Evolutionary conservation across 306 rosid genomes (phyloP), one percentile per base, ranked within the genome.

Genomic region (Prinsepia uniflora): DNA sequence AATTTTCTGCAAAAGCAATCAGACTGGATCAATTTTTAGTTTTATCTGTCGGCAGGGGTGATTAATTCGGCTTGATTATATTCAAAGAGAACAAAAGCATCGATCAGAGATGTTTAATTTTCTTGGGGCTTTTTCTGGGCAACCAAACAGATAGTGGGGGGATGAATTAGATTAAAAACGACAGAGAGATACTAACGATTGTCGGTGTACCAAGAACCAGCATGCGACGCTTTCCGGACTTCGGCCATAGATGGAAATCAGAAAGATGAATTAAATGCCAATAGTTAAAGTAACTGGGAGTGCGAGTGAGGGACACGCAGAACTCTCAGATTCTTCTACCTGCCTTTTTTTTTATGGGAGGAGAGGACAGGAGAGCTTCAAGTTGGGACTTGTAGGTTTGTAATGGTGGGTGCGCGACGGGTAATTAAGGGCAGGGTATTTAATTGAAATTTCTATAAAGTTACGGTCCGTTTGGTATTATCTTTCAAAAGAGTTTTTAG

Each of bases 141-240:
- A 53, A 67, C 39, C 22, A 66, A 68, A 60, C 39, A 24, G 72
- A 41, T 4, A 57, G 9, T 30, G 18, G 14, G 36, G 36, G 24
- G 22, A 13, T 41, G 39, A 40, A 9, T 41, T 44, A 44, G 44
- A 9, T 47, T 7, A 6, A 15, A 30, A 1, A 30, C 3, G 56
- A 76, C 67, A 18, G 53, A 54, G 52, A 77, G 60, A 30, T 45
- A 78, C 98, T 87, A 81, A 92, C 98, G 87, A 70, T 92, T 81
- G 76, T 84, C 84, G 48, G 90, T 86, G 85, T 92, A 89, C 98
- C 98, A 92, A 43, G 94, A 87, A 78, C 98, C 98, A 48, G 92
- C 96, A 74, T 92, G 98, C 43, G 94, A 83, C 24, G 97, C 82
- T 79, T 81, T 87, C 75, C 97, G 75, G 65, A 77, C 49, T 57